A percentile compares a stretch with the other conserved stretches of the same genome.
Conservation (phyloP, 176 grass and related monocot species). For the Carex littledalei region DNA sequence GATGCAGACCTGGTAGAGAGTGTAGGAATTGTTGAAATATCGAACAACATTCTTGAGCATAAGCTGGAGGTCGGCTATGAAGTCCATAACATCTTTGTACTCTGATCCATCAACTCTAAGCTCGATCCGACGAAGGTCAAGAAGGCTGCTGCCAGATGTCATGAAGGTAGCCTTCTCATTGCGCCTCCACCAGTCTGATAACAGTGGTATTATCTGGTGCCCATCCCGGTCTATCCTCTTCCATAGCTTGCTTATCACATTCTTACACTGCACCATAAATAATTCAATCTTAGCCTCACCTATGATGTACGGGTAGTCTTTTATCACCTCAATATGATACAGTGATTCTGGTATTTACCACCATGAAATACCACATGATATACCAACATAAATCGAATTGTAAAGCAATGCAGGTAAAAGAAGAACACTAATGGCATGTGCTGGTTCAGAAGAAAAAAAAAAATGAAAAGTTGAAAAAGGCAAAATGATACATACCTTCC, state of each 20-base stretch:
- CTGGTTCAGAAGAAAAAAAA: not conserved
- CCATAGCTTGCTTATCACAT: constrained; percentile 98
- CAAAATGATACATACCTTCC: constrained; percentile 57
- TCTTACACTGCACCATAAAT: constrained; percentile 69
- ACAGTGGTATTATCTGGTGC: constrained; percentile 69
- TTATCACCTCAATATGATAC: not conserved
- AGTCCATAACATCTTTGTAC: constrained; percentile 59
- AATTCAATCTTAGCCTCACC: not conserved
- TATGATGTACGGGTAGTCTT: not conserved
- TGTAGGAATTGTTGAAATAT: constrained; percentile 39
- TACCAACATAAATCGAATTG: not conserved
- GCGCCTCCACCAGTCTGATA: constrained; percentile 86
- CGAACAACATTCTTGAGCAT: constrained; percentile 89
- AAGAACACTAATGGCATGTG: not conserved
- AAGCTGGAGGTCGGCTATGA: constrained; percentile 80
- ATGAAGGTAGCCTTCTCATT: constrained; percentile 67
- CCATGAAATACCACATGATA: not conserved
- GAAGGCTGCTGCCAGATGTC: constrained; percentile 39
- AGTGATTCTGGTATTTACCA: not conserved
- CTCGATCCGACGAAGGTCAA: constrained; percentile 82
- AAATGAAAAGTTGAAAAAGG: not conserved
- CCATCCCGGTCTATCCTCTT: constrained; percentile 92
- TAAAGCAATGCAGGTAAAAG: not conserved
- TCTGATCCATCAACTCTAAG: constrained; percentile 79
- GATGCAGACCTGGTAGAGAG: constrained; percentile 3